Percentiles rank a stretch among this genome's conserved stretches.
Evolutionary conservation across 345 rosid genomes (phyloP).

Genomic region (Geranium brycei): DNA sequence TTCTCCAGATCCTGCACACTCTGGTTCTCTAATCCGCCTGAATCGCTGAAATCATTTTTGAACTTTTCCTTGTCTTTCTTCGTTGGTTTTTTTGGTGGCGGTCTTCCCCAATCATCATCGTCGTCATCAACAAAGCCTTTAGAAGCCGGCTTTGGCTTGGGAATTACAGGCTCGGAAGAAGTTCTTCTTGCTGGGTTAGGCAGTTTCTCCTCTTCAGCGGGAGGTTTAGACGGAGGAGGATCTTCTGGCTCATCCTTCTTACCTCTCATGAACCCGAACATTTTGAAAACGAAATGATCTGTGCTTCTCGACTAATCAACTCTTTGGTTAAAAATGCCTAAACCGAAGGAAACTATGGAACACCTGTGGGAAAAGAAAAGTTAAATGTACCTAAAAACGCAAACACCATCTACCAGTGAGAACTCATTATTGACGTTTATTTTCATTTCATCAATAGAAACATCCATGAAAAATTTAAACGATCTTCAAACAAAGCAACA

Average conservation of each 20-base stretch:
- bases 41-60: constrained; percentile 50
- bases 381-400: constrained; percentile 1
- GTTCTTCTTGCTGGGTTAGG: constrained; percentile 41
- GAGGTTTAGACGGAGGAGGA: constrained; percentile 15
- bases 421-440: not conserved
- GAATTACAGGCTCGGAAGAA: constrained; percentile 43
- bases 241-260: constrained; percentile 11
- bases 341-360: constrained; percentile 2
- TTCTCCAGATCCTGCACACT: constrained; percentile 71
- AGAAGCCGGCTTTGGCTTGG: constrained; percentile 7
- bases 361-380: not conserved
- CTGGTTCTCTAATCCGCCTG: constrained; percentile 69
- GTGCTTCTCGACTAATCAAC: not conserved
- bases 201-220: constrained; percentile 26
- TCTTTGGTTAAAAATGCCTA: not conserved
- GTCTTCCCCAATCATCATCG: constrained; percentile 9
- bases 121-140: constrained; percentile 18
- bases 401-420: constrained; percentile 1
- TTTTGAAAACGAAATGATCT: constrained; percentile 11
- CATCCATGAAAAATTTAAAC: not conserved
- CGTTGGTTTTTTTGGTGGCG: constrained; percentile 15
- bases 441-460: not conserved
- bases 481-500: not conserved
- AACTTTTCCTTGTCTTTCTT: constrained; percentile 25
- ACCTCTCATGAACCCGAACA: constrained; percentile 56